phyloP scores from a whole-genome alignment of 1,284 basidiomycete genomes.

The Microbotryomycetes sp. region DNA sequence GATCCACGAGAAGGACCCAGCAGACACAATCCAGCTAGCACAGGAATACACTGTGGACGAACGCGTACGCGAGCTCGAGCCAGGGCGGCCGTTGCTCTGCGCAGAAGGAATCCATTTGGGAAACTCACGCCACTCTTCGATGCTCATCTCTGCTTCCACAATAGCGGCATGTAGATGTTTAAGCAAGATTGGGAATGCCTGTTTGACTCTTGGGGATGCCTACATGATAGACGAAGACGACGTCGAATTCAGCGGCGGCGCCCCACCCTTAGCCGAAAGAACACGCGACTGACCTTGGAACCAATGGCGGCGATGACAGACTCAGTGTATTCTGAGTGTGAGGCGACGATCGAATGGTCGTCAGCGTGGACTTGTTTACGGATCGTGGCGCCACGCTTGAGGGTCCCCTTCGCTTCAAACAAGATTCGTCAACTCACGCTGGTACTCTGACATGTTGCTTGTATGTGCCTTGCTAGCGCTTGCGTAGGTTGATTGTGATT shows the following conservation, averaged over 20 bases:
- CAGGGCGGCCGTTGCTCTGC: no score
- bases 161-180: constrained; percentile 38
- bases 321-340: constrained; percentile 11
- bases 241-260: not conserved
- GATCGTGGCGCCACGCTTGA: no score
- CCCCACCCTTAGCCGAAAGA: not conserved
- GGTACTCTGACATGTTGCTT: not conserved
- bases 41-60: no score
- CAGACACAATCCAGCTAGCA: no score
- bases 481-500: no score
- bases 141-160: constrained; percentile 43
- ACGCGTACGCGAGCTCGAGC: no score
- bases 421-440: not conserved
- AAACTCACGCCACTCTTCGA: constrained; percentile 40
- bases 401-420: no score
- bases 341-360: not conserved
- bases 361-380: no score
- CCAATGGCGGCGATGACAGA: constrained; percentile 20
- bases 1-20: not conserved
- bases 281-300: not conserved
- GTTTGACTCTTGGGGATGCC: constrained; percentile 42
- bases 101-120: no score
- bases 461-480: not conserved
- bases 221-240: constrained; percentile 45
- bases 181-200: constrained; percentile 41